Evolutionary conservation across 768 basidiomycete genomes (phyloP), one percentile per base, ranked within the genome.

Genomic region (Mycena haematopus): DNA sequence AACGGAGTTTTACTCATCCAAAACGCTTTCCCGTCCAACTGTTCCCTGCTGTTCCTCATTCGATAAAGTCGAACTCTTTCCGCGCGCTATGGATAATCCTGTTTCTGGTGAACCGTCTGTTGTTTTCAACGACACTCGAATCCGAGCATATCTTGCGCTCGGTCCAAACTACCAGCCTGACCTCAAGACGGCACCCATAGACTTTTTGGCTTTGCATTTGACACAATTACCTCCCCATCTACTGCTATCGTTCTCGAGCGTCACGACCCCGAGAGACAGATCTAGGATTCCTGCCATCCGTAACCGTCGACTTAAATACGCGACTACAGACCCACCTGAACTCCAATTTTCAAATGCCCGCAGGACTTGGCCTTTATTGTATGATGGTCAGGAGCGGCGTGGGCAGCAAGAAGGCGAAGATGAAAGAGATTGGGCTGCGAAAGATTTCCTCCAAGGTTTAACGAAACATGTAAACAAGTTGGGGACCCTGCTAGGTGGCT

Each of bases 301-400:
- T 38, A 95, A 94, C 72, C 79, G 92, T 51, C 83, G 92, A 10
- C 78, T 90, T 22, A 83, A 81, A 67, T 93, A 88, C 74, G 78
- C 79, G 22, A 79, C 79, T 45, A 81, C 80, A 17, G 75, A 78
- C 52, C 89, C 91, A 21, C 72, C 77, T 5, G 83, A 88, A 63
- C 77, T 94, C 5, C 72, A 73, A 19, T 86, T 89, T 68, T 74
- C 74, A 3, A 69, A 75, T 25, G 92, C 88, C 7, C 80, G 78
- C 47, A 79, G 73, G 31, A 77, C 73, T 25, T 93, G 92, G 91
- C 87, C 91, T 9, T 70, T 78, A 24, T 74, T 93, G 14, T 93
- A 90, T 88, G 78, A 83, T 35, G 87, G 88, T 1, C 74, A 76
- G 42, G 83, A 83, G 59, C 77, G 79, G 8, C 68, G 75, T 21